Evolutionary conservation across 169 alveolate genomes (phyloP).

Genomic region (Plasmodium falciparum): DNA sequence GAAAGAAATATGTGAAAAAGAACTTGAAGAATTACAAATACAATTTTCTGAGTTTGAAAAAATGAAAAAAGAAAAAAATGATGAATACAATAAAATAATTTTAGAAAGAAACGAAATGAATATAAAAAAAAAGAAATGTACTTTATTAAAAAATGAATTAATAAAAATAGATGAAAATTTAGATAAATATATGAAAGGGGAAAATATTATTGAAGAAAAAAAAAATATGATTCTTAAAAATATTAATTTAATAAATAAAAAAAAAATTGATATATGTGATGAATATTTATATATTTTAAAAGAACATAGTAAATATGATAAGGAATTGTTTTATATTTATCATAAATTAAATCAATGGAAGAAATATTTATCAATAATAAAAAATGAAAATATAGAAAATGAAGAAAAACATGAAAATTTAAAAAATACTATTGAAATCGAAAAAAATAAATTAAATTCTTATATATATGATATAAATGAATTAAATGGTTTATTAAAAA

Average conservation of each 20-base stretch:
- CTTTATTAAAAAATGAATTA: slow-evolving; percentile 66
- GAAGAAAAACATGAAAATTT: slow-evolving; percentile 60
- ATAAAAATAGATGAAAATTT: slow-evolving; percentile 39
- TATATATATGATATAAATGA: slow-evolving; percentile 67
- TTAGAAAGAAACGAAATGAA: slow-evolving; percentile 63
- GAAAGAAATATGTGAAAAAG: slow-evolving; percentile 45
- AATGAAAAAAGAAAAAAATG: slow-evolving; percentile 70
- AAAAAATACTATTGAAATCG: slow-evolving; percentile 60
- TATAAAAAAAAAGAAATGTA: slow-evolving; percentile 64
- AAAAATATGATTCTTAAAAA: slow-evolving; percentile 28
- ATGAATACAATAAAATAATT: slow-evolving; percentile 74
- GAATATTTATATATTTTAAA: slow-evolving; percentile 32
- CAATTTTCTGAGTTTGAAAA: slow-evolving; percentile 19
- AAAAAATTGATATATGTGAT: slow-evolving; percentile 75
- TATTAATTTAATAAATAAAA: slow-evolving; percentile 38
- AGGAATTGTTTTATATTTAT: slow-evolving; percentile 15
- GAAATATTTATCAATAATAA: slow-evolving; percentile 28
- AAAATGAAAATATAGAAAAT: slow-evolving; percentile 48
- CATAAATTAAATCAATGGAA: slow-evolving; percentile 49
- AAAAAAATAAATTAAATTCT: slow-evolving; percentile 58
- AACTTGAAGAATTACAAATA: slow-evolving; percentile 16
- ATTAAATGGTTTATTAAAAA: slow-evolving; percentile 62
- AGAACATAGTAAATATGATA: slow-evolving; percentile 59
- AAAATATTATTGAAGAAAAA: slow-evolving; percentile 73
- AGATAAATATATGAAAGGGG: slow-evolving; percentile 33